Evolutionary conservation across 2,329 filamentous ascomycete species (phyloP), one percentile per base, ranked within the genome.

Genomic region (Fusarium nurragi): DNA sequence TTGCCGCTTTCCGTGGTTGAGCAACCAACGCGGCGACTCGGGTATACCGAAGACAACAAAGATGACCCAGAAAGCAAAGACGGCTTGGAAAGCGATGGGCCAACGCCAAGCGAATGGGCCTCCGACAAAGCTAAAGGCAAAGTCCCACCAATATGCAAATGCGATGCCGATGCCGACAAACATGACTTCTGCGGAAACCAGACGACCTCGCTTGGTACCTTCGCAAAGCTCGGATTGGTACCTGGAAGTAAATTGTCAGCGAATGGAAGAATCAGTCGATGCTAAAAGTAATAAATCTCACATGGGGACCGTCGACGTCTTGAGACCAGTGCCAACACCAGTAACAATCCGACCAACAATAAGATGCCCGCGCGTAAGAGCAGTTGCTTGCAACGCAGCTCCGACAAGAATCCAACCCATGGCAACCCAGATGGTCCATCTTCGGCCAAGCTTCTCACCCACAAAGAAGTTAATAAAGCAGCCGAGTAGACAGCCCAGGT

Each of bases 391-490:
- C n/a, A 90, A 78, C 5, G 83, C 76, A 25, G 86, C 86, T 3
- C 87, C 87, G 13, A 86, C 56, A 4, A 86, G 79, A 79, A 89
- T 84, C 60, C 88, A 81, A 5, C 76, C 61, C 23, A 82, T 82
- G 16, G 87, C 88, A 1, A 77, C 21, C 34, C 84, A 78, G 54
- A 89, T 84, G 28, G 87, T 87, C 9, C 81, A 83, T 38, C 82
- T 72, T 34, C 81, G 67, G 18, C 80, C 81, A 2, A 82, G 71
- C 0, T 76, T 62, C 45, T 90, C 87, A 7, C 86, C 87, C 14
- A 86, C 71, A 19, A 73, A 71, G 32, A 84, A 77, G 43, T 82
- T 81, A 56, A 80, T 64, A 19, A 73, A 71, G n/a, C 77, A 77
- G 3, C 80, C 80, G 2, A 80, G 47, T 54, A 83, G 77, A 54